Conservation (phyloP, 495 filamentous ascomycete species). For the Aspergillus ellipticus region DNA sequence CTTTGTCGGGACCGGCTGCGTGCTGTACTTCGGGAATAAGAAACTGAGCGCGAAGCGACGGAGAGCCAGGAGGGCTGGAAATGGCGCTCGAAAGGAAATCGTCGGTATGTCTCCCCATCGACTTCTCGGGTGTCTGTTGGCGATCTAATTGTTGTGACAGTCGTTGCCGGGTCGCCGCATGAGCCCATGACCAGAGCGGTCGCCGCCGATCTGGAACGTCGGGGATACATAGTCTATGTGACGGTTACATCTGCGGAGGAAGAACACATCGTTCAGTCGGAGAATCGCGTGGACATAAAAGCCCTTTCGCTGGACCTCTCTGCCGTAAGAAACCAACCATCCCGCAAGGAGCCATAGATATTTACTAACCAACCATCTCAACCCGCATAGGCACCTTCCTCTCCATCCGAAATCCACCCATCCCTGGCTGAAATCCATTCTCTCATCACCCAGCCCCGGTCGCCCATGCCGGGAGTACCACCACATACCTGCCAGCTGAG, state of each 20-base stretch:
- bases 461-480: conserved; percentile 65
- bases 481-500: conserved; percentile 70
- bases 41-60: conserved; percentile 60
- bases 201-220: conserved; percentile 77
- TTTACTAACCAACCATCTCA: conserved; percentile 6
- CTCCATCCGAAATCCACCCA: conserved; percentile 49
- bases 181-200: conserved; percentile 78
- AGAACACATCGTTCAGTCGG: conserved; percentile 69
- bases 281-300: conserved; percentile 74
- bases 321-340: conserved; percentile 22
- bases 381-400: conserved; percentile 48
- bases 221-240: conserved; percentile 91
- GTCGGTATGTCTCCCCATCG: conserved; percentile 47
- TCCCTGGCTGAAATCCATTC: conserved; percentile 50
- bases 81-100: conserved; percentile 85
- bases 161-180: conserved; percentile 77
- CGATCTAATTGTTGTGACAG: conserved; percentile 30
- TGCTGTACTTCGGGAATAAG: conserved; percentile 60
- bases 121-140: neutral
- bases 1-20: conserved; percentile 64
- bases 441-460: conserved; percentile 67
- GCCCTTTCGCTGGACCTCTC: conserved; percentile 80
- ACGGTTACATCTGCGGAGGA: conserved; percentile 77
- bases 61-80: conserved; percentile 69
- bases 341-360: neutral